Evolutionary conservation across 1,139 yeast species (phyloP).

Genomic region (Debaryomycetaceae sp.): DNA sequence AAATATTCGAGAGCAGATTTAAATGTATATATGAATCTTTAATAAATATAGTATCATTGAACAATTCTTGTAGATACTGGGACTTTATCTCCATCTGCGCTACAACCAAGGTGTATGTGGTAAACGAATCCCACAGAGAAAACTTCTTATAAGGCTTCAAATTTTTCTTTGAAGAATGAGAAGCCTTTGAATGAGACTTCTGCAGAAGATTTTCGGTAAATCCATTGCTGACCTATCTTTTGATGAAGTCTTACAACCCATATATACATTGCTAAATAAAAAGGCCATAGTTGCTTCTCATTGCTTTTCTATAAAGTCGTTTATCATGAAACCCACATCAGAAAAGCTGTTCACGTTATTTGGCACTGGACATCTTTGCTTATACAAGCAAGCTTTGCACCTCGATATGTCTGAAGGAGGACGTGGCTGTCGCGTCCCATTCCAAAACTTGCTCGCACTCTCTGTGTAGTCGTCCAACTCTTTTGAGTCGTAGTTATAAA

Average conservation of each 20-base stretch:
- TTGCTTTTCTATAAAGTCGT: slow-evolving; percentile 2
- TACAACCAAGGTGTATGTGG: slow-evolving; percentile 41
- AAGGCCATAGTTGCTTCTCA: too few species aligned
- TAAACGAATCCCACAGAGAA: slow-evolving; percentile 46
- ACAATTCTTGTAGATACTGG: slow-evolving; percentile 16
- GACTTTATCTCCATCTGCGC: slow-evolving; percentile 44
- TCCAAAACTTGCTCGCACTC: slow-evolving; percentile 49
- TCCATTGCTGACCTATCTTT: slow-evolving; percentile 29
- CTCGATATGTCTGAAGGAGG: slow-evolving; percentile 32
- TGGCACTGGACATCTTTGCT: slow-evolving; percentile 30
- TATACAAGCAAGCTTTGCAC: slow-evolving; percentile 56
- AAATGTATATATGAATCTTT: neutral
- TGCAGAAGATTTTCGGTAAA: slow-evolving; percentile 38
- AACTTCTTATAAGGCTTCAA: slow-evolving; percentile 4
- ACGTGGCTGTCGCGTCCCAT: slow-evolving; percentile 46
- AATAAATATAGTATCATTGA: neutral
- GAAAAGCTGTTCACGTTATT: slow-evolving; percentile 11
- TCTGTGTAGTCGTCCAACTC: slow-evolving; percentile 23
- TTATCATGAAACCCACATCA: slow-evolving; percentile 3
- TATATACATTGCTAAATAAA: too few species aligned
- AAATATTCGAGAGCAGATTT: neutral
- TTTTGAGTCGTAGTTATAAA: slow-evolving; percentile 31
- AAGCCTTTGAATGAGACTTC: slow-evolving; percentile 19
- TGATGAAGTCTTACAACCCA: slow-evolving; percentile 37
- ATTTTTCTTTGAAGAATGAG: slow-evolving; percentile 2